A percentile compares a stretch with the other conserved stretches of the same genome.
phyloP scores from a whole-genome alignment of 345 rosid genomes.

The Geranium rotundifolium region DNA sequence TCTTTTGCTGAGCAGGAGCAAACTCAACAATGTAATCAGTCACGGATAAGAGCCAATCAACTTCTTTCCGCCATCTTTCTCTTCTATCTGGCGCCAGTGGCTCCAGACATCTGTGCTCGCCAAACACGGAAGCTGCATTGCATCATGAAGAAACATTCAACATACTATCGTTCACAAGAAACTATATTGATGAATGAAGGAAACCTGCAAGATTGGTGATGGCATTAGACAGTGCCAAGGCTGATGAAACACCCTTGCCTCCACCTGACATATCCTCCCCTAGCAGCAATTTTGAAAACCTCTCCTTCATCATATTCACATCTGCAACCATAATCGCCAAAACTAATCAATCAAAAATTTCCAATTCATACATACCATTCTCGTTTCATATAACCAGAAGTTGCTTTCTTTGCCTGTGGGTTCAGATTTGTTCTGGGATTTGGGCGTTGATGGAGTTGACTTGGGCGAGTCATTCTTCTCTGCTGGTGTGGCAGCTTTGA shows the following conservation, averaged over 20 bases:
- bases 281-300: conserved; percentile 44
- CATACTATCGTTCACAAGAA: too few relatives aligned
- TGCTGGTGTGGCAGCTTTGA: conserved; percentile 18
- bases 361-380: neutral
- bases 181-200: too few relatives aligned
- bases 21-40: conserved; percentile 64
- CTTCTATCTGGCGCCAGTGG: conserved; percentile 54
- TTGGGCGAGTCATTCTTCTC: neutral
- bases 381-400: neutral
- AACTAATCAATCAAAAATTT: neutral
- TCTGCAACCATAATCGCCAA: conserved; percentile 20
- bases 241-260: conserved; percentile 68
- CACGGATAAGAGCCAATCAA: conserved; percentile 60
- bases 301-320: conserved; percentile 54
- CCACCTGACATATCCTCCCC: conserved; percentile 79
- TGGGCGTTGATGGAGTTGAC: neutral
- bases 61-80: conserved; percentile 53
- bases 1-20: conserved; percentile 49
- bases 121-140: conserved; percentile 23
- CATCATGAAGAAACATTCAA: neutral
- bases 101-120: conserved; percentile 31
- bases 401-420: neutral
- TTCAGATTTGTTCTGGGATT: neutral
- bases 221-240: conserved; percentile 53
- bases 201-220: conserved; percentile 26